Base-by-base conservation (phyloP, 1,284 basidiomycete species). In the Testicularia cyperi region DNA sequence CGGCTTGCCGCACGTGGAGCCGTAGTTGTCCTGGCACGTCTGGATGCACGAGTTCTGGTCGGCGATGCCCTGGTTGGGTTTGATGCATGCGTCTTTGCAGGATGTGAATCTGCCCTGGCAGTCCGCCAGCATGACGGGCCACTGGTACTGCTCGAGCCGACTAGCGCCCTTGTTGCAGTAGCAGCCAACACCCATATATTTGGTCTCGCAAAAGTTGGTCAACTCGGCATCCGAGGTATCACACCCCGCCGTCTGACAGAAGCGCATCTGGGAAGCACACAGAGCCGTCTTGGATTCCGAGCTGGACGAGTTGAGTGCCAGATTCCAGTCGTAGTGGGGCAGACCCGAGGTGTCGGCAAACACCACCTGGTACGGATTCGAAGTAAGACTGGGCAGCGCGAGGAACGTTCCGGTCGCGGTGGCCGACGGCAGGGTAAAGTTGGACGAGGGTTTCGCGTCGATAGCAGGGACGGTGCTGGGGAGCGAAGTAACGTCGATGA, bases 51-150 rank as follows among this genome's bases (percentile, higher is more conserved):
- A 43, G 35, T 52, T 52, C 37, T 67, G 53, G 36, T 62, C 56
- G 19, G 34, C 44, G 12, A 54, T 43, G 16, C 53, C 62, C 31
- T 64, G 57, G 5, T 46, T 57, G 3, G 51, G 56, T 28, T 64
- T 57, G 35, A 55, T 44, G 41, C 72, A 75, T 0, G 64, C 45
- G 22, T 65, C 64, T 10, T 35, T 49, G 43, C 72, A 75, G 1
- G 65, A 47, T 2, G 52, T 55, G 33, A 63, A 57, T 16, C 72
- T 58, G 9, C 62, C 45, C 31, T 57, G 61, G 28, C 72, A 75
- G 43, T 75, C 72, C 10, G 65, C 57, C 6, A 70, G 37, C 55
- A 70, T 67, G 12, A 73, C 63, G 9, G 72, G 72, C 72, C 72
- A 75, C 40, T 72, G 58, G 48, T 68, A 72, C 55, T 75, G 71